These are phyloP conservation scores for Leptoxyphium fumago DNA, from an alignment of 2,329 filamentous ascomycete genomes.

Conservation along the genomic window DNA sequence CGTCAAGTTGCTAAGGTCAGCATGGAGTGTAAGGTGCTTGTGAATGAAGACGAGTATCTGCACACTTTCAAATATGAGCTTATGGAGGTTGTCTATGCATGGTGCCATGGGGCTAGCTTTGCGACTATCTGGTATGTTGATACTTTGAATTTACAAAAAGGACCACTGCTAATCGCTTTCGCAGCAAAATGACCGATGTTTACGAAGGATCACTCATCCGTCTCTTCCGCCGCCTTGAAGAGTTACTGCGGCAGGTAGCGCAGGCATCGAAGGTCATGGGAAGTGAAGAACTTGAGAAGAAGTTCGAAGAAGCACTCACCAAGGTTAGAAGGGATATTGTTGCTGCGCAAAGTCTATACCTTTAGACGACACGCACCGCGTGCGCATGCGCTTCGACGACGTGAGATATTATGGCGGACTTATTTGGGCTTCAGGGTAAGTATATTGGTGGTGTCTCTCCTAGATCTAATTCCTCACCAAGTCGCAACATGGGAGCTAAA, in stretches of 20 bases:
- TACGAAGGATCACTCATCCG: conserved; percentile 96
- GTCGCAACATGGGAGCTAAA: not conserved
- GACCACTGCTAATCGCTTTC: conserved; percentile 1
- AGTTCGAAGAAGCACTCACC: conserved; percentile 73
- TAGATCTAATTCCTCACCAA: not conserved
- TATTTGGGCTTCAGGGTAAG: not conserved
- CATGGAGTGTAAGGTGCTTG: conserved; percentile 77
- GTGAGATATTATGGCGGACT: not conserved
- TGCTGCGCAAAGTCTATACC: conserved; percentile 81
- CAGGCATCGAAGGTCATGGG: conserved; percentile 97
- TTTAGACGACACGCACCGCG: conserved; percentile 34
- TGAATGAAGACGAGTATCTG: conserved; percentile 94
- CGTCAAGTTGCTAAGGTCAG: conserved; percentile 83
- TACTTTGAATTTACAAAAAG: not conserved
- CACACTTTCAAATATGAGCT: conserved; percentile 82
- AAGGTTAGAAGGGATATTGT: conserved; percentile 92
- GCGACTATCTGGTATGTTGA: conserved; percentile 77
- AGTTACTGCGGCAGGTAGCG: conserved; percentile 85
- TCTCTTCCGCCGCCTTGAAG: conserved; percentile 87
- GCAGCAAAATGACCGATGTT: conserved; percentile 94
- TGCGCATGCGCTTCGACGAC: not conserved
- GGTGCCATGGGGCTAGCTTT: conserved; percentile 83
- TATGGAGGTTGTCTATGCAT: conserved; percentile 90
- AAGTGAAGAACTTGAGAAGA: conserved; percentile 79
- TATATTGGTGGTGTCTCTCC: not conserved